Evolutionary conservation across 805 yeast species (phyloP), one percentile per base, ranked within the genome.

Genomic region (Wickerhamiella galacta): DNA sequence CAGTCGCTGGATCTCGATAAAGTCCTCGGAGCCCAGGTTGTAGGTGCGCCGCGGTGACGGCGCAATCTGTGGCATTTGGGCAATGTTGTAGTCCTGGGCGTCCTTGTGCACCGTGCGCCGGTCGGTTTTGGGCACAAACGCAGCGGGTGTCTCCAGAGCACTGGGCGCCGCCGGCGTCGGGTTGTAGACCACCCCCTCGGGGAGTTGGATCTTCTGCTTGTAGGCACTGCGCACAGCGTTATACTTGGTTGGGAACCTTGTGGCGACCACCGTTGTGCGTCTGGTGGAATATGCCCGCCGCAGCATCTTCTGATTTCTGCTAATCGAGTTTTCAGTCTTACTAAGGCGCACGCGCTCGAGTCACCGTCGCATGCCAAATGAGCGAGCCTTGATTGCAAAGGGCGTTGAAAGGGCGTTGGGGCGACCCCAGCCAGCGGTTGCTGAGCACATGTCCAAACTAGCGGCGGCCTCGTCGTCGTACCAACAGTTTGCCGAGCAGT

Each of bases 131-230:
- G 90, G 82, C 36, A 80, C 52, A 50, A 80, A 80, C 2, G 73
- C 70, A 33, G 62, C 63, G 12, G 93, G 92, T 2, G 90, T 74
- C 50, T 58, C 66, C 53, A 39, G 53, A 37, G 52, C 69, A 9
- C 66, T 54, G 18, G 75, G 62, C 10, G 77, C 66, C 3, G 85
- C 68, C 16, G 82, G 83, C 26, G 81, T 66, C 14, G 73, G 74
- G 40, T 68, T 63, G 45, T 59, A 61, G 25, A 71, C 68, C 18
- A 79, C 55, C 4, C 87, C 87, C 16, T 64, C 58, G 1, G 74
- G 69, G 14, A 66, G 57, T 33, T 59, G 51, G 38, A 68, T 67
- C 42, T 67, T 66, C 52, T 76, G 71, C 49, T 75, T 78, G 44
- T 64, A 67, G 6, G 81, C 74, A 16, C 87, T 76, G 36, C 72